These are phyloP conservation scores for Starmerella kuoi DNA, from an alignment of 805 yeast genomes.

Conservation along the genomic window DNA sequence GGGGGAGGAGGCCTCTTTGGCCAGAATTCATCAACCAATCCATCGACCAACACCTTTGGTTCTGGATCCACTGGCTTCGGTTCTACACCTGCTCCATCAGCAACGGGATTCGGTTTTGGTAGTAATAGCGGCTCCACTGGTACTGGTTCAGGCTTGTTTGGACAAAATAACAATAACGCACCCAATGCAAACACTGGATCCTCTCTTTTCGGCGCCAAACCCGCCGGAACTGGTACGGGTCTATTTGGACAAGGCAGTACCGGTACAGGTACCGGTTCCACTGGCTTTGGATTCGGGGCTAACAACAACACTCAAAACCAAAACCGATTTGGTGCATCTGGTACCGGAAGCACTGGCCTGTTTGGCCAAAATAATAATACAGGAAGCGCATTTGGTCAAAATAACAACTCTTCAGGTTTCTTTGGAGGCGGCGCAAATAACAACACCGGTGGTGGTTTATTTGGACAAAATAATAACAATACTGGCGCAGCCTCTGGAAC, in stretches of 20 bases:
- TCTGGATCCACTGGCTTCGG: constrained; percentile 9
- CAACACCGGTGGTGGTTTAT: constrained; percentile 7
- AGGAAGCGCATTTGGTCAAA: not conserved
- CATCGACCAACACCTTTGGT: constrained; percentile 25
- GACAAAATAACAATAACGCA: constrained; percentile 12
- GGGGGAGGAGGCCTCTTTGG: constrained; percentile 16
- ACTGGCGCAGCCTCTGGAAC: too few species aligned
- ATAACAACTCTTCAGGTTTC: not conserved
- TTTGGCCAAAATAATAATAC: constrained; percentile 12
- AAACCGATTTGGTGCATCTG: constrained; percentile 2
- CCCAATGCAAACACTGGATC: constrained; percentile 21
- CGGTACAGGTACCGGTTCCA: not conserved
- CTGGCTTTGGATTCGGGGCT: constrained; percentile 3
- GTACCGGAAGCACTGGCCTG: constrained; percentile 6
- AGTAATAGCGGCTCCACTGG: constrained; percentile 6
- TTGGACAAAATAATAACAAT: constrained; percentile 11
- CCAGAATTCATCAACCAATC: constrained; percentile 2
- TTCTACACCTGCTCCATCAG: constrained; percentile 4
- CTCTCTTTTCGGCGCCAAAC: constrained; percentile 10
- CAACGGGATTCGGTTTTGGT: constrained; percentile 19
- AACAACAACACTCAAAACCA: not conserved
- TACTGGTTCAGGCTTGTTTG: constrained; percentile 12
- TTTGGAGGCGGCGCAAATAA: constrained; percentile 1
- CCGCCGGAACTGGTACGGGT: not conserved
- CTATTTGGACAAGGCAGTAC: not conserved